phyloP scores from a whole-genome alignment of 148 eudicot species.

The Pouteria glomerata region DNA sequence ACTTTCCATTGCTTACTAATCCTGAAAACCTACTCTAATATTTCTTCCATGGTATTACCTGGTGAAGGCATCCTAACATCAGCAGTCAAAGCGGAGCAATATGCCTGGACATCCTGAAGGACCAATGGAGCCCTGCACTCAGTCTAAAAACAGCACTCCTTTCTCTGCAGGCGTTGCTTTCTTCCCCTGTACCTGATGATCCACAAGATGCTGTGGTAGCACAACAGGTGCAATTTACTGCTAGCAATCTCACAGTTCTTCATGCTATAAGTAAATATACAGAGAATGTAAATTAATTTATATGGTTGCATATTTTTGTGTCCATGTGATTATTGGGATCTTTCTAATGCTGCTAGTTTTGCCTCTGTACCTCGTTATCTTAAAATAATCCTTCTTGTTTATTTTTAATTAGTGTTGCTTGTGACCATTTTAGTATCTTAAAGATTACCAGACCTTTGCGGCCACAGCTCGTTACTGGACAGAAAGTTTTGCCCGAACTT shows the following conservation, averaged over 20 bases:
- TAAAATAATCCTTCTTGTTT: too few relatives aligned
- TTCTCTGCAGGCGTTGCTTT: slow-evolving; percentile 86
- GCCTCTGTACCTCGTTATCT: neutral
- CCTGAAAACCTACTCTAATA: neutral
- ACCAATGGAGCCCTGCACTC: slow-evolving; percentile 98
- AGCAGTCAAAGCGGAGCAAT: slow-evolving; percentile 97
- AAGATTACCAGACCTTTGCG: slow-evolving; percentile 60
- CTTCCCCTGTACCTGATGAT: slow-evolving; percentile 90
- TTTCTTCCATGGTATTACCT: neutral
- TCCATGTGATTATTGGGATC: slow-evolving; percentile 68
- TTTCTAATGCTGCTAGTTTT: neutral
- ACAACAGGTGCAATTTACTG: slow-evolving; percentile 61
- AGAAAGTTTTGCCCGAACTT: slow-evolving; percentile 70
- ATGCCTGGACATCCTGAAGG: slow-evolving; percentile 92
- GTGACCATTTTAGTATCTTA: slow-evolving; percentile 53
- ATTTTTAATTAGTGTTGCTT: neutral
- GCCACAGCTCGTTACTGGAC: slow-evolving; percentile 97
- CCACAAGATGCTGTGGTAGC: slow-evolving; percentile 99
- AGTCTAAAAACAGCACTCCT: slow-evolving; percentile 91
- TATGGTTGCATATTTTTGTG: slow-evolving; percentile 90
- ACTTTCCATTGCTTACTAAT: neutral
- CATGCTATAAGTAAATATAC: slow-evolving; percentile 75
- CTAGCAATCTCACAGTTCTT: slow-evolving; percentile 61
- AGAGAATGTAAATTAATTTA: slow-evolving; percentile 77
- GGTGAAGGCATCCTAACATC: slow-evolving; percentile 85